Evolutionary conservation across 345 rosid genomes (phyloP).

Genomic region (Reutealis trisperma): DNA sequence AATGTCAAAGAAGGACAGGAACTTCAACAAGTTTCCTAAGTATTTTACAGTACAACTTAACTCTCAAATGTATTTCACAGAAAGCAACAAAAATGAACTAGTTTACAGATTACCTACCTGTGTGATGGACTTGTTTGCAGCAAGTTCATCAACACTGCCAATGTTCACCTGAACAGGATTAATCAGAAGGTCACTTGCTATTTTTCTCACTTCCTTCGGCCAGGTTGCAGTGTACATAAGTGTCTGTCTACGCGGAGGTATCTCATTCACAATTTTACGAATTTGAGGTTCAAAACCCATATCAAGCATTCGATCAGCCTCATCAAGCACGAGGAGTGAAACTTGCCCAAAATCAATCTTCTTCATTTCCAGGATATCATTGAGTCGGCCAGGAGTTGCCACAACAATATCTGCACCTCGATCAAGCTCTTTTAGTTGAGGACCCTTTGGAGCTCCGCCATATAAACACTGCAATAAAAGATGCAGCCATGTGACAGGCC

Average conservation of each 20-base stretch:
- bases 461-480: slow-evolving; percentile 73
- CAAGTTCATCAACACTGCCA: slow-evolving; percentile 93
- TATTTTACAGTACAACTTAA: neutral
- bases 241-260: slow-evolving; percentile 88
- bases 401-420: slow-evolving; percentile 97
- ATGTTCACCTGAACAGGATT: slow-evolving; percentile 96
- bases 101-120: slow-evolving; percentile 66
- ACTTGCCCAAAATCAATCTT: slow-evolving; percentile 79
- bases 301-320: slow-evolving; percentile 99
- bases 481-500: slow-evolving; percentile 14
- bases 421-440: slow-evolving; percentile 79
- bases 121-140: slow-evolving; percentile 93
- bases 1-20: neutral
- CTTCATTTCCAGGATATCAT: slow-evolving; percentile 89
- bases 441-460: slow-evolving; percentile 96
- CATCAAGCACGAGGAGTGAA: slow-evolving; percentile 93
- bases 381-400: slow-evolving; percentile 98
- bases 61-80: neutral
- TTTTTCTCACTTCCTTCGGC: slow-evolving; percentile 97
- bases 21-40: neutral
- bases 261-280: slow-evolving; percentile 92
- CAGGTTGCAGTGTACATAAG: slow-evolving; percentile 97
- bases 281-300: slow-evolving; percentile 99
- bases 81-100: slow-evolving; percentile 15
- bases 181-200: slow-evolving; percentile 86